Percentiles rank a stretch among this genome's conserved stretches.
These are phyloP conservation scores for Evernia prunastri DNA, from an alignment of 495 filamentous ascomycete species.

Conservation along the genomic window DNA sequence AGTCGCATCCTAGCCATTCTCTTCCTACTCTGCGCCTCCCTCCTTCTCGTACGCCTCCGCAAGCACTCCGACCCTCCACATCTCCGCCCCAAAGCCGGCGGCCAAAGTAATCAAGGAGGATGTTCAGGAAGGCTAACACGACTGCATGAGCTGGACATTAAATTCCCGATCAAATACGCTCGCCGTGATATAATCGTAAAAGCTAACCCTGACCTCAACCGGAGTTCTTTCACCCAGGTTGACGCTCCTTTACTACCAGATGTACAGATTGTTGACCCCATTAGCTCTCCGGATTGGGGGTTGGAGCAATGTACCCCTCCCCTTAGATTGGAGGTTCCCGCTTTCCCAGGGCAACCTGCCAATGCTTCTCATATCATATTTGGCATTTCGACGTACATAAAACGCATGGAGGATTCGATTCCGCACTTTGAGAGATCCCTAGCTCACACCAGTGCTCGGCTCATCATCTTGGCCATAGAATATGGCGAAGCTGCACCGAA, in stretches of 20 bases:
- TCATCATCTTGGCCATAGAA: slow-evolving; percentile 49
- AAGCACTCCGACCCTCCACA: background rate
- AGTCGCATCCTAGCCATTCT: background rate
- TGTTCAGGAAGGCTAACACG: slow-evolving; percentile 18
- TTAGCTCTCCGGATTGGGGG: background rate
- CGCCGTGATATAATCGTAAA: slow-evolving; percentile 38
- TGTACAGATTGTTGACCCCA: background rate
- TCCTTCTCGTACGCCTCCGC: background rate
- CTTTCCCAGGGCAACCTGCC: slow-evolving; percentile 28
- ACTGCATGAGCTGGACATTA: slow-evolving; percentile 9
- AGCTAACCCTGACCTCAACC: slow-evolving; percentile 5
- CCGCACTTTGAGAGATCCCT: slow-evolving; percentile 57
- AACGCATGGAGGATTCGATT: slow-evolving; percentile 50
- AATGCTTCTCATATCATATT: slow-evolving; percentile 53
- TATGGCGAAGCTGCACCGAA: slow-evolving; percentile 28
- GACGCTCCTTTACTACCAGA: slow-evolving; percentile 17
- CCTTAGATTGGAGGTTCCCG: slow-evolving; percentile 30
- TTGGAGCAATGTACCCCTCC: background rate
- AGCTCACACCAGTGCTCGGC: slow-evolving; percentile 45
- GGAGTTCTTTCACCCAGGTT: slow-evolving; percentile 31
- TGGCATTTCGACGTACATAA: slow-evolving; percentile 54
- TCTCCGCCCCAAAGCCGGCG: background rate
- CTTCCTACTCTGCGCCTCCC: background rate
- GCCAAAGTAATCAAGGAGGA: background rate
- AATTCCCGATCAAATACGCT: slow-evolving; percentile 30